Conservation (phyloP, 1,284 basidiomycete species). For the Cryptococcus sp. region DNA sequence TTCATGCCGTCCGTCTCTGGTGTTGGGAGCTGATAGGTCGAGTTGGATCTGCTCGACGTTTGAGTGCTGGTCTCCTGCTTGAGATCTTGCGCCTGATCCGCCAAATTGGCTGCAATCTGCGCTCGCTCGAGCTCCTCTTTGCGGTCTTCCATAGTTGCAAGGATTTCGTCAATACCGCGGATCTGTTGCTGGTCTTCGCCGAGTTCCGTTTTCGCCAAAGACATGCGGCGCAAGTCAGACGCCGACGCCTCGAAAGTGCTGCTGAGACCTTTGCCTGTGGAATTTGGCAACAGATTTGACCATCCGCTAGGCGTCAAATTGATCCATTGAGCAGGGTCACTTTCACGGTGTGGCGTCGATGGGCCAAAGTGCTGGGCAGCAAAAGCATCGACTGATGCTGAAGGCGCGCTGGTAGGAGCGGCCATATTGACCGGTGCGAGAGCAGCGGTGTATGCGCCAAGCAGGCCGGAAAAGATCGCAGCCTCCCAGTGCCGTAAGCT, state of each 20-base stretch:
- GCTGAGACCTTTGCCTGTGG: not conserved
- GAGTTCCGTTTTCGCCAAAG: slow-evolving; percentile 8
- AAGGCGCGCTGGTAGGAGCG: not conserved
- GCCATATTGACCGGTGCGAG: not conserved
- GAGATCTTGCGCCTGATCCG: not conserved
- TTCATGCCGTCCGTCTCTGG: slow-evolving; percentile 33
- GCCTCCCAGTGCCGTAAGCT: slow-evolving; percentile 44
- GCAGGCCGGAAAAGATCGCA: slow-evolving; percentile 42
- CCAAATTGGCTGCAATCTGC: slow-evolving; percentile 5
- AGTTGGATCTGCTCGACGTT: not conserved
- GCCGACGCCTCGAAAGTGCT: slow-evolving; percentile 6
- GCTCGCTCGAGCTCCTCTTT: slow-evolving; percentile 28
- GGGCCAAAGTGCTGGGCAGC: slow-evolving; percentile 30
- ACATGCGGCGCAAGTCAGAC: slow-evolving; percentile 6
- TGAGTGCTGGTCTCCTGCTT: not conserved
- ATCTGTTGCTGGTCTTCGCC: slow-evolving; percentile 8
- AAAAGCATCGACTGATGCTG: slow-evolving; percentile 2
- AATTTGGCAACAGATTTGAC: slow-evolving; percentile 17
- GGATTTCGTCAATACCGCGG: slow-evolving; percentile 39
- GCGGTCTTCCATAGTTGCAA: slow-evolving; percentile 44
- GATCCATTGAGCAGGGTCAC: slow-evolving; percentile 43
- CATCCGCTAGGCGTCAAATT: slow-evolving; percentile 45
- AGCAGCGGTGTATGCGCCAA: slow-evolving; percentile 26
- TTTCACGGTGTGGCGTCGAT: slow-evolving; percentile 42
- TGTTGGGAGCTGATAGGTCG: slow-evolving; percentile 33